Base-by-base conservation (phyloP, 306 rosid genomes). In the Corylus americana region DNA sequence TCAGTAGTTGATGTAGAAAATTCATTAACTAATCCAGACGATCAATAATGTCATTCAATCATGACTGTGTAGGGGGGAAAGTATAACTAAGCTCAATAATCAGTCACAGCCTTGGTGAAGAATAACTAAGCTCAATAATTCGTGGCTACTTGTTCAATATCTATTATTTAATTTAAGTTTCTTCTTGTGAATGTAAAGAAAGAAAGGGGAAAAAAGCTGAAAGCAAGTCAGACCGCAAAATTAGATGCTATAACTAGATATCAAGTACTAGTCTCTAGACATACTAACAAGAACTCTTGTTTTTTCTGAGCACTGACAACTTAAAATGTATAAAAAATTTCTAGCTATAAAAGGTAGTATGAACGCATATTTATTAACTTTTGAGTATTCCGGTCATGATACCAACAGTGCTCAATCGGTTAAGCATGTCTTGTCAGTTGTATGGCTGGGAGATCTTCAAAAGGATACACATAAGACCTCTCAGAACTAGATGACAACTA, bases 231-330 rank as follows among this genome's bases (percentile, higher is more conserved):
- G 61, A 11, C 17, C 59, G 27, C 44, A 9, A 1, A 64, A n/a
- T 14, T 51, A 79, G 20, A 66, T 81, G 51, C 45, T 17, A 61
- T 18, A 55, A 54, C 70, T 71, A 44, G 80, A 63, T 53, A 66
- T 17, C 27, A 44, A n/a, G 51, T 7, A 5, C 9, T 42, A 45
- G 72, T 42, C n/a, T 42, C 51, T 68, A 37, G 51, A 10, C 27
- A 42, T 27, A 29, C 53, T 35, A 42, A 68, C 13, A 68, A 68
- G 6, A 18, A 68, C 51, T 68, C 53, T 49, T 49, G 7, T 49
- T 8, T 8, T 49, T 2, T 49, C 53, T 12, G 14, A 12, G 16
- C 11, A 49, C 16, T 64, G 39, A 68, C 2, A 68, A 68, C 51
- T 68, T 42, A 9, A 42, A 68, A 68, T 11, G 31, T 17, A 67